Evolutionary conservation across 1,139 yeast species (phyloP), one percentile per base, ranked within the genome.

Genomic region (Cylindricascospora bacillispora): DNA sequence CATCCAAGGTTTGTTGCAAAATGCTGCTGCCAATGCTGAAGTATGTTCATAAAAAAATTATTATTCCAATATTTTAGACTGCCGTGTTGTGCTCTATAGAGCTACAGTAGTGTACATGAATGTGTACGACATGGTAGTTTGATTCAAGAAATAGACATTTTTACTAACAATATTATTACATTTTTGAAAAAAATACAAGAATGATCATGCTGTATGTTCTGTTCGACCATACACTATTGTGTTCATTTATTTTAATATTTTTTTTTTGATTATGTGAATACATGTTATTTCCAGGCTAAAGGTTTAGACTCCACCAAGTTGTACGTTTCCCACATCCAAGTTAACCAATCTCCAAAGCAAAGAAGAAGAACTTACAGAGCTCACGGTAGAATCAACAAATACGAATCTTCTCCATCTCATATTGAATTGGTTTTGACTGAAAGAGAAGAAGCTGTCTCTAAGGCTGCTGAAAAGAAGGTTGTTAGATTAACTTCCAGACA

Each of bases 281-380:
- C n/a, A n/a, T n/a, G n/a, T n/a, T 38, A 32, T 19, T 35, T 34
- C 44, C 48, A 59, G 68, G 81, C 93, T 56, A 89, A 89, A 77
- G 98, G 98, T 60, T 83, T 89, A 68, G 97, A 89, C 63, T 75
- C 81, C 56, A 73, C 92, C 58, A 82, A 79, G 65, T 80, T 89
- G 65, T 80, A 78, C 70, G 75, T 89, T 61, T 77, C 93, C 57
- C 97, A 89, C 82, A 86, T 92, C 63, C 98, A 92, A 76, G 98
- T 89, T 60, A 92, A 89, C 93, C 95, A 85, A 67, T 98, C 98
- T 59, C 98, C 98, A 71, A 85, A 85, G 74, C 93, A 83, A 74
- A 92, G 98, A 77, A 89, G 98, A 75, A 85, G 99, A 74, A 89
- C 98, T 62, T 92, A 73, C 95, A 89, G 99, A 79, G 98, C 98